A percentile compares a stretch with the other conserved stretches of the same genome.
phyloP scores from a whole-genome alignment of 805 yeast species.

The Lipomyces orientalis region DNA sequence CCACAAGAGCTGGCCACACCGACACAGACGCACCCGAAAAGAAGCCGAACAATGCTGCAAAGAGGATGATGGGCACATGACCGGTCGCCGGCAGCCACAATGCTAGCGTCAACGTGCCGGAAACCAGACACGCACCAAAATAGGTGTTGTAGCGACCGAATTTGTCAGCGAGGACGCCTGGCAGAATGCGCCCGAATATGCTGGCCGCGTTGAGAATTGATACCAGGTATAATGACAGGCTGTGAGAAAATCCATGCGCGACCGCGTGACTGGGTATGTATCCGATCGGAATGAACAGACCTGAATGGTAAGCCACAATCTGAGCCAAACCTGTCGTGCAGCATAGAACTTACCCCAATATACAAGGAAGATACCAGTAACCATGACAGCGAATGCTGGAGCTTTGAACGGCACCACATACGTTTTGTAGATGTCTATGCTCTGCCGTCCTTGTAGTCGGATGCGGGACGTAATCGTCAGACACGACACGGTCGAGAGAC shows the following conservation, averaged over 20 bases:
- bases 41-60: slow-evolving; percentile 44
- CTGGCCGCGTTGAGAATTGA: slow-evolving; percentile 48
- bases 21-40: slow-evolving; percentile 45
- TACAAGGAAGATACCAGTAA: slow-evolving; percentile 39
- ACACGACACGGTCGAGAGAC: slow-evolving; percentile 38
- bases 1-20: slow-evolving; percentile 44
- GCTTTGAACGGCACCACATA: slow-evolving; percentile 40
- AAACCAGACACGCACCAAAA: slow-evolving; percentile 41
- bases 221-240: slow-evolving; percentile 42
- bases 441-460: slow-evolving; percentile 9
- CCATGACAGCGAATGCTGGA: slow-evolving; percentile 38
- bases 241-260: slow-evolving; percentile 34
- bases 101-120: slow-evolving; percentile 44
- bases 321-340: no score
- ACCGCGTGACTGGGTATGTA: slow-evolving; percentile 44
- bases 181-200: slow-evolving; percentile 55
- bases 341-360: slow-evolving; percentile 37
- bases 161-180: slow-evolving; percentile 56
- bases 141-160: slow-evolving; percentile 55
- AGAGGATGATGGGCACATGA: slow-evolving; percentile 43
- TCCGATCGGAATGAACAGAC: slow-evolving; percentile 44
- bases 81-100: slow-evolving; percentile 47
- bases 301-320: slow-evolving; percentile 4
- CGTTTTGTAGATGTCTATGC: background rate
- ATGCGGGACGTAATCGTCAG: slow-evolving; percentile 41